phyloP scores from a whole-genome alignment of 306 rosid species.

The Cicer pinnatifidum region DNA sequence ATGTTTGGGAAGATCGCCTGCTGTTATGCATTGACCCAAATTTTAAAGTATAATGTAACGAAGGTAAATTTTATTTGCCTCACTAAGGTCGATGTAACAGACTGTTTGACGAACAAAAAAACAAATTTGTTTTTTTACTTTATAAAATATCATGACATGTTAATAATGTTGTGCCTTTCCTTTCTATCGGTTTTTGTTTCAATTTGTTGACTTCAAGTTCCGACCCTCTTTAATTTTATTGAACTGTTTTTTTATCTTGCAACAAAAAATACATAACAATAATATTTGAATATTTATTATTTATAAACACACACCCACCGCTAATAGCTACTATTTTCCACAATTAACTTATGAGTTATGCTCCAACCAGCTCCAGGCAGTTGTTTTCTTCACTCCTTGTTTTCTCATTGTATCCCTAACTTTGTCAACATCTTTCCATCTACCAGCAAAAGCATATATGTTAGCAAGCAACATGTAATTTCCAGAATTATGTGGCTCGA shows the following conservation, averaged over 20 bases:
- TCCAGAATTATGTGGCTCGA: slow-evolving; percentile 67
- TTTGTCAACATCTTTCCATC: slow-evolving; percentile 70
- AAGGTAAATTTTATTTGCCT: background rate
- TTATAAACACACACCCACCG: background rate
- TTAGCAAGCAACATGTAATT: slow-evolving; percentile 68
- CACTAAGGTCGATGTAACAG: slow-evolving; percentile 3
- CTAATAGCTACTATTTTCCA: slow-evolving; percentile 42
- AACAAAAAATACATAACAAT: too few relatives aligned
- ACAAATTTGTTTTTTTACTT: too few relatives aligned
- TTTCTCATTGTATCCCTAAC: slow-evolving; percentile 62
- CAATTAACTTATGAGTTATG: slow-evolving; percentile 52
- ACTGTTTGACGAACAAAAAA: background rate
- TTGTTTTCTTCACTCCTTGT: slow-evolving; percentile 57
- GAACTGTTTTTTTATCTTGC: background rate
- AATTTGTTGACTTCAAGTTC: slow-evolving; percentile 9
- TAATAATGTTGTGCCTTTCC: background rate
- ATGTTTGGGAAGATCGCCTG: too few relatives aligned
- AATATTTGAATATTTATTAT: too few relatives aligned
- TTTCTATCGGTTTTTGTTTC: slow-evolving; percentile 34
- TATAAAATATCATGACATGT: background rate
- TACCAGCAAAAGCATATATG: slow-evolving; percentile 64
- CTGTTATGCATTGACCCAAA: too few relatives aligned
- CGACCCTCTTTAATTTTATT: slow-evolving; percentile 16
- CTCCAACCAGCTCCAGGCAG: slow-evolving; percentile 71
- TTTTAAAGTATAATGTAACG: too few relatives aligned